Conservation (phyloP, 805 yeast species). For the Ogataea degrootiae region DNA sequence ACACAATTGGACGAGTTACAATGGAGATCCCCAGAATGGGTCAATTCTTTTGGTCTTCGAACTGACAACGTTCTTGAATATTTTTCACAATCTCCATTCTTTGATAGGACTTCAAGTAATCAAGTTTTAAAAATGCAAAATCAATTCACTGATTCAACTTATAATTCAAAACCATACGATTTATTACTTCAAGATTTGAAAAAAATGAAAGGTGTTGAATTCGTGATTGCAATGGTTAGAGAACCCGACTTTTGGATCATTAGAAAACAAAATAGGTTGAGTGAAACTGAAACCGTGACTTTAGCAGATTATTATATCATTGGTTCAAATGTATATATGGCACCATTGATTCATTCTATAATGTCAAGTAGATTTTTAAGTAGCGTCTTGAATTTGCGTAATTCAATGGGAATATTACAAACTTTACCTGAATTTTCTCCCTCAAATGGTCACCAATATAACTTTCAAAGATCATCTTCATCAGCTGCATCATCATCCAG, state of each 20-base stretch:
- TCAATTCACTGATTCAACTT: slow-evolving; percentile 60
- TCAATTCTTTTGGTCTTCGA: slow-evolving; percentile 79
- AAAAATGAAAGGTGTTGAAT: slow-evolving; percentile 84
- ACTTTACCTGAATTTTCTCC: slow-evolving; percentile 53
- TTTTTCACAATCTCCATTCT: slow-evolving; percentile 91
- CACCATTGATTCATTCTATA: slow-evolving; percentile 72
- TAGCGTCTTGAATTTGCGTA: slow-evolving; percentile 38
- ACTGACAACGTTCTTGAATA: slow-evolving; percentile 91
- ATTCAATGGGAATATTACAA: slow-evolving; percentile 44
- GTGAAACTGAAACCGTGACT: slow-evolving; percentile 46
- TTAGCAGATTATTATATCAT: slow-evolving; percentile 80
- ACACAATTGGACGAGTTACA: slow-evolving; percentile 78
- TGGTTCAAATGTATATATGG: slow-evolving; percentile 89
- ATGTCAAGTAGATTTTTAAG: slow-evolving; percentile 66
- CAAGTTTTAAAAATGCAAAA: slow-evolving; percentile 94
- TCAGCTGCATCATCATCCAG: background rate
- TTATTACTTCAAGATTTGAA: slow-evolving; percentile 44
- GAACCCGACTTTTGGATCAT: slow-evolving; percentile 95
- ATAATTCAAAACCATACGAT: slow-evolving; percentile 30
- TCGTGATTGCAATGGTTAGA: slow-evolving; percentile 62
- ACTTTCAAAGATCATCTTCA: slow-evolving; percentile 6
- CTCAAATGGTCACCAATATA: slow-evolving; percentile 53
- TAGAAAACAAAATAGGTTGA: slow-evolving; percentile 67
- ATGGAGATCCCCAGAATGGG: slow-evolving; percentile 98
- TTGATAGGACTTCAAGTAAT: slow-evolving; percentile 88